Percentiles rank a stretch among this genome's conserved stretches.
Conservation (phyloP, 2,329 filamentous ascomycete genomes). For the Orbilia javanica region DNA sequence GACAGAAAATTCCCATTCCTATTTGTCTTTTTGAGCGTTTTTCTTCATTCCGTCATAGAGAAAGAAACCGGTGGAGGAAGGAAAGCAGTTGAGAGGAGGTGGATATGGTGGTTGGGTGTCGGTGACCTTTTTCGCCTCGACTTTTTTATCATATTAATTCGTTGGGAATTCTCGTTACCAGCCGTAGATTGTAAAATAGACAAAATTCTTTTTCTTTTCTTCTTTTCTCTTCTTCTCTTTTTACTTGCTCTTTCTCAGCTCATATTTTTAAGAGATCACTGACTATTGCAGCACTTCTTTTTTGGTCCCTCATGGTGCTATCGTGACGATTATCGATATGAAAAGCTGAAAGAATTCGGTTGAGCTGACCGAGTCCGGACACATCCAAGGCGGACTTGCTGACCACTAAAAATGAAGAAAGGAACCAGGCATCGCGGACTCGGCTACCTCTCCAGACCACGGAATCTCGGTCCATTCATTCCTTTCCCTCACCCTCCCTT, state of each 20-base stretch:
- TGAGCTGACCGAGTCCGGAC: constrained; percentile 31
- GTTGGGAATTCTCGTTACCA: constrained; percentile 23
- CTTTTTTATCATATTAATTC: constrained; percentile 18
- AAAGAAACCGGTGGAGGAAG: constrained; percentile 4
- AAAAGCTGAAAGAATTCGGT: constrained; percentile 30
- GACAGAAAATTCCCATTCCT: constrained; percentile 25
- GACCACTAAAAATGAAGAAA: not conserved
- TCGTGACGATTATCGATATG: constrained; percentile 38
- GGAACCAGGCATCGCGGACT: not conserved
- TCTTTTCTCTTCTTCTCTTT: not conserved
- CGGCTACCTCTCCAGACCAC: constrained; percentile 19
- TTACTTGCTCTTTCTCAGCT: not conserved
- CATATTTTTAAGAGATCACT: not conserved
- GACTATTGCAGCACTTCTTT: not conserved
- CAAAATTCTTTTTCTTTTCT: constrained; percentile 6
- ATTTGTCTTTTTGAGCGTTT: constrained; percentile 34
- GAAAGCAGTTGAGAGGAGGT: constrained; percentile 2
- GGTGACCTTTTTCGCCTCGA: constrained; percentile 1
- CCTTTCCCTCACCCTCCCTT: no score
- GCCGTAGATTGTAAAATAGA: constrained; percentile 51
- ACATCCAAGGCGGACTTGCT: constrained; percentile 29
- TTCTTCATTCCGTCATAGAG: constrained; percentile 44
- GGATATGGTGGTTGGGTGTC: constrained; percentile 10
- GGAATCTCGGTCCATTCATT: constrained; percentile 20
- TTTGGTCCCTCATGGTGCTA: constrained; percentile 20